Evolutionary conservation across 1,284 basidiomycete genomes (phyloP), one percentile per base, ranked within the genome.

Genomic region (Cryptococcus sp.): DNA sequence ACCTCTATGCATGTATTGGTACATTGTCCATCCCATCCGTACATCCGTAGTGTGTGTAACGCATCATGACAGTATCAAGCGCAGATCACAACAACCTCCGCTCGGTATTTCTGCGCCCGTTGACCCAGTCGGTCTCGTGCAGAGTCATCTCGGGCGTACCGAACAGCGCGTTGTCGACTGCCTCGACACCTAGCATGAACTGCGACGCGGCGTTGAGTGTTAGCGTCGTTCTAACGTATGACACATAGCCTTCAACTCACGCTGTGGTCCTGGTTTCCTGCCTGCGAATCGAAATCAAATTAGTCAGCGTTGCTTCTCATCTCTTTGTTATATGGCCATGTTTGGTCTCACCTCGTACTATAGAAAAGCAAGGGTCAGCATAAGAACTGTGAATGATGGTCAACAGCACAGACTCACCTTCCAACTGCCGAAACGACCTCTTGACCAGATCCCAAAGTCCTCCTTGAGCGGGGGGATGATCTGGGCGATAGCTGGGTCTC

Each of bases 381-480:
- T 35, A 35, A 2, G 30, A 10, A 5, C 7, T 35, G 30, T 35
- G 5, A 10, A 35, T 35, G 13, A 13, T 8, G 7, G 30, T 10
- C 30, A 13, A 35, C 8, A 13, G 30, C 30, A 35, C 30, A 35
- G 80, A 79, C 69, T 82, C 80, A 69, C 81, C 67, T 80, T 80
- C 80, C 82, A 83, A 47, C 78, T 80, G n/a, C 82, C 82, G 67
- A 83, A 83, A 50, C 82, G 75, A 41, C 82, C 82, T 52, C 82
- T 77, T 19, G 78, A 80, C 68, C 78, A 76, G 54, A 83, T 81
- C 51, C 72, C 71, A 50, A 73, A 67, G 17, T 63, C 70, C 54
- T 82, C 78, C 60, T 73, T 69, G 40, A 83, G 69, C 22, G 69
- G 70, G 2, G 82, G 82, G 38, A 83, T 73, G 62, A 82, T 77